Percentiles rank a stretch among this genome's conserved stretches.
Evolutionary conservation across 495 filamentous ascomycete species (phyloP).

Genomic region (Lichenothelia convexa): DNA sequence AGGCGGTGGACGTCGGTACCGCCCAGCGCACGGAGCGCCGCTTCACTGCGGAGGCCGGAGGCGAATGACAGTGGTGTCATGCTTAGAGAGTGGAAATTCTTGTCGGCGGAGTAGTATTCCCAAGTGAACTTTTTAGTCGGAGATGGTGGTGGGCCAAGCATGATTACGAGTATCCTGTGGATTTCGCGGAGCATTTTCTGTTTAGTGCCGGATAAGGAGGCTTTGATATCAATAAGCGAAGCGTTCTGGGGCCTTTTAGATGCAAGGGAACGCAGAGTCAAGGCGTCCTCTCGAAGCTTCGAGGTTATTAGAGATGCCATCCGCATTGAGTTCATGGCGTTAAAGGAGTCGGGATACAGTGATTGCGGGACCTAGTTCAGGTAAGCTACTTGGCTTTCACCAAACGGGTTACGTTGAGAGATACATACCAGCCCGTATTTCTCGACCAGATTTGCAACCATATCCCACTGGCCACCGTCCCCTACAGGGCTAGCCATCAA

Average conservation of each 20-base stretch:
- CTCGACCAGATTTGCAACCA: conserved; percentile 67
- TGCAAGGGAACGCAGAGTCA: conserved; percentile 38
- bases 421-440: conserved; percentile 80
- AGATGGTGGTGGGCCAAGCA: conserved; percentile 57
- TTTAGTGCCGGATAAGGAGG: conserved; percentile 35
- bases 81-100: conserved; percentile 36
- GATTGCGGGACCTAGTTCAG: conserved; percentile 63
- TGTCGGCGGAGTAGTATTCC: conserved; percentile 54
- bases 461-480: conserved; percentile 86
- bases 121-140: conserved; percentile 51
- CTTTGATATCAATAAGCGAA: too few relatives aligned
- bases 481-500: conserved; percentile 46
- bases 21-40: conserved; percentile 28
- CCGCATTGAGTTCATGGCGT: conserved; percentile 45
- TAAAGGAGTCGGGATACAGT: conserved; percentile 63
- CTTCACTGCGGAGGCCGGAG: conserved; percentile 30
- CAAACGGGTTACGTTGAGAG: too few relatives aligned
- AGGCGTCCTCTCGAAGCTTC: conserved; percentile 69
- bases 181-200: conserved; percentile 59
- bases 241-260: conserved; percentile 9
- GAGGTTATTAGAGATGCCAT: conserved; percentile 64
- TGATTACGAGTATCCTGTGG: conserved; percentile 56
- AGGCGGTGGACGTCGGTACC: conserved; percentile 37
- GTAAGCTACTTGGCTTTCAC: too few relatives aligned
- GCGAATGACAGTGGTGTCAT: conserved; percentile 52